Conservation (phyloP, 306 rosid species). For the Acacia acuminata region DNA sequence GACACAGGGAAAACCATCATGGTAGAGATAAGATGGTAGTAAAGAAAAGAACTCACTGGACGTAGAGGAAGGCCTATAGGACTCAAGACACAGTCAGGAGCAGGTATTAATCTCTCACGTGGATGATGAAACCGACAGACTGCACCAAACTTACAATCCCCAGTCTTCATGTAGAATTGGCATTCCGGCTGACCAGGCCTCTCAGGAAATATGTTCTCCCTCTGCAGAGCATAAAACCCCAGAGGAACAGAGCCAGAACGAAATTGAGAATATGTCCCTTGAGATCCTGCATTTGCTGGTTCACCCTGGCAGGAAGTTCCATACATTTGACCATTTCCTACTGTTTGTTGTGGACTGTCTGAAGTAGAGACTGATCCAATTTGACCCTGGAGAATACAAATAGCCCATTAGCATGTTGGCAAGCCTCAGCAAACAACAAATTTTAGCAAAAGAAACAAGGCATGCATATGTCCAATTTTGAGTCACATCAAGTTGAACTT, state of each 20-base stretch:
- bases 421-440: constrained; percentile 26
- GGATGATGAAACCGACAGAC: constrained; percentile 98
- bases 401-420: constrained; percentile 31
- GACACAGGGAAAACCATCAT: constrained; percentile 18
- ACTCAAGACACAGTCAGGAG: constrained; percentile 93
- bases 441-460: constrained; percentile 11
- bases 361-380: constrained; percentile 76
- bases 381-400: constrained; percentile 74
- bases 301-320: constrained; percentile 75
- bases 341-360: constrained; percentile 74
- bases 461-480: constrained; percentile 23
- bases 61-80: constrained; percentile 93
- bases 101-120: constrained; percentile 80
- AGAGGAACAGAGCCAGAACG: constrained; percentile 72
- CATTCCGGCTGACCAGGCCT: constrained; percentile 98
- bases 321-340: constrained; percentile 65
- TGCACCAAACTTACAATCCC: constrained; percentile 96
- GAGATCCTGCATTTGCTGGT: constrained; percentile 60
- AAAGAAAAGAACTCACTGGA: constrained; percentile 64
- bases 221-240: constrained; percentile 77
- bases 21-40: neutral
- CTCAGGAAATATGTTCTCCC: constrained; percentile 97
- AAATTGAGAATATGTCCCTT: constrained; percentile 64
- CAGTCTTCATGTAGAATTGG: constrained; percentile 96
- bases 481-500: constrained; percentile 9